Percentiles rank a stretch among this genome's conserved stretches.
These are phyloP conservation scores for Cutaneotrichosporon arboriforme DNA, from an alignment of 1,284 basidiomycete species.

Conservation along the genomic window DNA sequence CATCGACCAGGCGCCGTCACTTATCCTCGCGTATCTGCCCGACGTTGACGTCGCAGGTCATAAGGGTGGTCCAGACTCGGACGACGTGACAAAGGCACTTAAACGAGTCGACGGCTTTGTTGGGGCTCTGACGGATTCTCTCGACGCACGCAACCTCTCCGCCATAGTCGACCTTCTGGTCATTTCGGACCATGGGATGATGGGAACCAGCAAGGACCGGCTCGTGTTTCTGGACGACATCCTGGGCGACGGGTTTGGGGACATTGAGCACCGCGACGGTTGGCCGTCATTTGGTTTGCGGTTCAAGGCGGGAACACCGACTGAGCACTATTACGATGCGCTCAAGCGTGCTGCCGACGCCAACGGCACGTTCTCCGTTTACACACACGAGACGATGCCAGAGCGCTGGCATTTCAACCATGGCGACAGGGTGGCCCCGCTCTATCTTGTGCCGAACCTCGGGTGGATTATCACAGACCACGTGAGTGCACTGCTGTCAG, in stretches of 20 bases:
- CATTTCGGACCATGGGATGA: constrained; percentile 92
- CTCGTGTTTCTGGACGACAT: constrained; percentile 77
- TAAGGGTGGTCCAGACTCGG: constrained; percentile 65
- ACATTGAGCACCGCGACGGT: constrained; percentile 67
- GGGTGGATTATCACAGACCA: constrained; percentile 65
- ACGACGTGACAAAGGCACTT: constrained; percentile 64
- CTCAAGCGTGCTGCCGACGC: constrained; percentile 52
- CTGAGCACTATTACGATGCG: constrained; percentile 40
- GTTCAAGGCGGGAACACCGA: constrained; percentile 1
- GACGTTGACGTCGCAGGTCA: constrained; percentile 60
- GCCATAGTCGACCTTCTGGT: constrained; percentile 82
- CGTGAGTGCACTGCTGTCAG: constrained; percentile 14
- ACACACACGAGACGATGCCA: constrained; percentile 74
- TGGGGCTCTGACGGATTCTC: constrained; percentile 57
- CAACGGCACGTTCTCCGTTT: constrained; percentile 66
- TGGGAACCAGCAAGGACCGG: constrained; percentile 68
- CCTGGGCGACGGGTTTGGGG: constrained; percentile 62
- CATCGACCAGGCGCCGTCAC: constrained; percentile 62
- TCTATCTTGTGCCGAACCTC: constrained; percentile 75
- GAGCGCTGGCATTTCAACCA: constrained; percentile 67
- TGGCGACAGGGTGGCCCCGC: constrained; percentile 70
- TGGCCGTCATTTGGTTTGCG: constrained; percentile 10
- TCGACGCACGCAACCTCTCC: constrained; percentile 67
- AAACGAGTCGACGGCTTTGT: constrained; percentile 68
- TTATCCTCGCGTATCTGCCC: constrained; percentile 62